Percentiles rank a stretch among this genome's conserved stretches.
phyloP scores from a whole-genome alignment of 1,284 basidiomycete species.

The Ceratobasidium sp. region DNA sequence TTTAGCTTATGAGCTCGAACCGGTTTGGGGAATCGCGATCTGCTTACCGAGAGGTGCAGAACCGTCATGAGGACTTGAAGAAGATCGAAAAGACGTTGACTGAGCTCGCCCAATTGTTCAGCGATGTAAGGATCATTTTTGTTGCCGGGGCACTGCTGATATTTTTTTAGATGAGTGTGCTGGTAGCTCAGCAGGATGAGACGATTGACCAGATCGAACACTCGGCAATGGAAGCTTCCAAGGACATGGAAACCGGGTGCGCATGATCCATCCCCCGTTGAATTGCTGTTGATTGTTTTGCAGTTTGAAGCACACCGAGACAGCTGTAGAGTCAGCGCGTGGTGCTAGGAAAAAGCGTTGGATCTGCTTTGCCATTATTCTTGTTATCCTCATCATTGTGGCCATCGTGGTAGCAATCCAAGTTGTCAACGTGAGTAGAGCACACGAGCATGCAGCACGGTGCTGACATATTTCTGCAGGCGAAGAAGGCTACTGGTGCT shows the following conservation, averaged over 20 bases:
- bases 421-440: slow-evolving; percentile 54
- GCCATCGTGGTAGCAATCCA: slow-evolving; percentile 70
- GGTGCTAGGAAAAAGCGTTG: slow-evolving; percentile 65
- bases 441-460: not conserved
- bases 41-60: slow-evolving; percentile 68
- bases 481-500: slow-evolving; percentile 14
- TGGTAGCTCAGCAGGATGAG: slow-evolving; percentile 66
- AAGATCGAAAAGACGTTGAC: slow-evolving; percentile 69
- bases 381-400: slow-evolving; percentile 67
- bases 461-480: not conserved
- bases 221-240: slow-evolving; percentile 58
- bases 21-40: slow-evolving; percentile 66
- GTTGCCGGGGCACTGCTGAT: slow-evolving; percentile 30
- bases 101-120: slow-evolving; percentile 69
- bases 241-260: slow-evolving; percentile 61
- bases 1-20: slow-evolving; percentile 64
- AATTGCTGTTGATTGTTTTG: not conserved
- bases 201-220: slow-evolving; percentile 60
- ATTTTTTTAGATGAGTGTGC: slow-evolving; percentile 58
- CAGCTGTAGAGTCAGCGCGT: slow-evolving; percentile 63
- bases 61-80: slow-evolving; percentile 67
- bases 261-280: slow-evolving; percentile 45
- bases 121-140: slow-evolving; percentile 56
- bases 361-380: slow-evolving; percentile 57
- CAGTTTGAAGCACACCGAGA: slow-evolving; percentile 59